These are phyloP conservation scores for Leptosphaerulina australis DNA, from an alignment of 2,329 filamentous ascomycete species.

Conservation along the genomic window DNA sequence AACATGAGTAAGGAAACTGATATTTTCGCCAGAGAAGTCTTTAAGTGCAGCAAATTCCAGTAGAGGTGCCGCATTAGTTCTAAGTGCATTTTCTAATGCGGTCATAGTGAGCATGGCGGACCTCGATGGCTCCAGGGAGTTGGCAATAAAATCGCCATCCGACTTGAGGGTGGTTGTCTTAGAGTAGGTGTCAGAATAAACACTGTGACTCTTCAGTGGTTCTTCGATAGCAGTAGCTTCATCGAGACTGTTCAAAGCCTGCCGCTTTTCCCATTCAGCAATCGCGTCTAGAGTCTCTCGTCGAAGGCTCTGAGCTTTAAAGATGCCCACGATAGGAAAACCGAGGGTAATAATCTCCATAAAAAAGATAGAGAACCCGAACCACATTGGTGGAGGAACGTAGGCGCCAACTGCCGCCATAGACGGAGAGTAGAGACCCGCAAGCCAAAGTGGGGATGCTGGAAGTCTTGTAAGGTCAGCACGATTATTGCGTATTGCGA, in stretches of 20 bases:
- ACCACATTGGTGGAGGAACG: constrained; percentile 39
- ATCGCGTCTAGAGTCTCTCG: constrained; percentile 44
- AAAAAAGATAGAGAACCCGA: constrained; percentile 41
- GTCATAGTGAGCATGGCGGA: constrained; percentile 45
- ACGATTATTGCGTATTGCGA: background rate
- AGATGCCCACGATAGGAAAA: constrained; percentile 40
- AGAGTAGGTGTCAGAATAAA: constrained; percentile 20
- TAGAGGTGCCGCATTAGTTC: constrained; percentile 39
- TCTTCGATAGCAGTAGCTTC: constrained; percentile 7
- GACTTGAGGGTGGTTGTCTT: constrained; percentile 28
- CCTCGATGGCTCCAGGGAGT: constrained; percentile 36
- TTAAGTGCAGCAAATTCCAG: constrained; percentile 43
- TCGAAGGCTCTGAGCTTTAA: constrained; percentile 34
- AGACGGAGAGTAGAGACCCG: constrained; percentile 39
- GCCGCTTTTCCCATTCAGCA: constrained; percentile 41
- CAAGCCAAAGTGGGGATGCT: constrained; percentile 44
- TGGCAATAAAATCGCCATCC: constrained; percentile 13
- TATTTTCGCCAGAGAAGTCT: constrained; percentile 45
- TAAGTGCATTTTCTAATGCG: constrained; percentile 41
- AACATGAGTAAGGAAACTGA: constrained; percentile 44
- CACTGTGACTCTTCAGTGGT: constrained; percentile 22
- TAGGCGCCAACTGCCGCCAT: constrained; percentile 35
- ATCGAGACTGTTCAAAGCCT: constrained; percentile 19
- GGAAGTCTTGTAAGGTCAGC: constrained; percentile 30
- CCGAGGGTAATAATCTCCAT: constrained; percentile 42